Base-by-base conservation (phyloP, 345 rosid species). In the Passiflora organensis region DNA sequence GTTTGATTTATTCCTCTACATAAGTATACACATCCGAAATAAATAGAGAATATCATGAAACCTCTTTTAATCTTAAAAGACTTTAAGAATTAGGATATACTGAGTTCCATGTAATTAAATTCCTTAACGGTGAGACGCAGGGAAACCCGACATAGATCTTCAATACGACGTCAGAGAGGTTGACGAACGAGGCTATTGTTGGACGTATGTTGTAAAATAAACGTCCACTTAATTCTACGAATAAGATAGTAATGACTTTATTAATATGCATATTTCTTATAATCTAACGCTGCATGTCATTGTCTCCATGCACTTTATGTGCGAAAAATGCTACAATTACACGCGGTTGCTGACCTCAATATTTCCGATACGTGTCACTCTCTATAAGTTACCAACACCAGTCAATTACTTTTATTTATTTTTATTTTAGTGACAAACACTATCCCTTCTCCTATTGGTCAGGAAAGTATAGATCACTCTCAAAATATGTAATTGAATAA, bases 321-420 rank as follows among this genome's bases (percentile, higher is more conserved):
- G n/a, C 8, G 34, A 28, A 28, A 61, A 25, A 56, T 16, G 62
- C 59, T 6, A 39, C 70, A 46, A 65, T 54, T 38, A 34, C 60
- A 60, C 75, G 70, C 56, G 49, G 73, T 61, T 69, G 80, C 73
- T 72, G 80, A 80, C 58, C 67, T 76, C 67, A 66, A 16, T 48
- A 22, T 16, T n/a, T n/a, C n/a, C 45, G 65, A 51, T 58, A 71
- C 48, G 56, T 39, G 19, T 37, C 44, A 20, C 57, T 44, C 63
- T 39, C 65, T 23, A 45, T 58, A 55, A 53, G 67, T 52, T 51
- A 58, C 18, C 59, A 55, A 49, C 64, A 66, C 13, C 65, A 71
- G 83, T 78, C 80, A 73, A 77, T 68, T 28, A 63, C 53, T 11
- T 6, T 45, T 13, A 15, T 37, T 53, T 25, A 2, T 6, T 25